These are phyloP conservation scores for Blastomyces emzantsi DNA, from an alignment of 2,329 filamentous ascomycete species.

Conservation along the genomic window DNA sequence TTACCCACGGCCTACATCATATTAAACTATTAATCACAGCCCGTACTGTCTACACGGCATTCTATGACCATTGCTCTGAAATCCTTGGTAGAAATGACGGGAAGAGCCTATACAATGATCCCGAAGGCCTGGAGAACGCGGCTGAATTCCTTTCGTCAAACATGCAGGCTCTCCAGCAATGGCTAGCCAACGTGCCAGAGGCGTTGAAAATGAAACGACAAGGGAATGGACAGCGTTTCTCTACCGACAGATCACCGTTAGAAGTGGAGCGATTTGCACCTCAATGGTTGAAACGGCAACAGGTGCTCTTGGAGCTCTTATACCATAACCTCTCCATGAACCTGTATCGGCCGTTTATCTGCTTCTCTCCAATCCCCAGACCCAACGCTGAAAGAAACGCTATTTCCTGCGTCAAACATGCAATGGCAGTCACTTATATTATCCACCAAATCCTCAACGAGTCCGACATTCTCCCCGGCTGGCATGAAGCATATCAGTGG, in stretches of 20 bases:
- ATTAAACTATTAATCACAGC: slow-evolving; percentile 29
- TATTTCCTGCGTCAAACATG: slow-evolving; percentile 13
- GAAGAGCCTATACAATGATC: slow-evolving; percentile 26
- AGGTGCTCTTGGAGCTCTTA: slow-evolving; percentile 34
- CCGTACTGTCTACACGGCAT: slow-evolving; percentile 27
- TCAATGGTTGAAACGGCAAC: slow-evolving; percentile 37
- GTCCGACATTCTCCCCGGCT: slow-evolving; percentile 30
- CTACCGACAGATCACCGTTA: slow-evolving; percentile 30
- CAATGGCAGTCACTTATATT: slow-evolving; percentile 33
- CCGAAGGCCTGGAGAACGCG: slow-evolving; percentile 22
- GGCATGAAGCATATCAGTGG: slow-evolving; percentile 36
- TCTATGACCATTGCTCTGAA: slow-evolving; percentile 26
- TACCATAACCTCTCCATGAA: slow-evolving; percentile 35
- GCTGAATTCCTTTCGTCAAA: slow-evolving; percentile 25
- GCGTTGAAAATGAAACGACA: slow-evolving; percentile 32
- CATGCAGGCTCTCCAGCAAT: slow-evolving; percentile 23
- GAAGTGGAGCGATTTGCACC: slow-evolving; percentile 32
- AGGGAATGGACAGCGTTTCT: slow-evolving; percentile 28
- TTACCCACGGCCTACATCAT: slow-evolving; percentile 31
- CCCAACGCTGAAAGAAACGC: slow-evolving; percentile 19
- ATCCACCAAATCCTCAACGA: slow-evolving; percentile 29
- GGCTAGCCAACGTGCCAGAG: slow-evolving; percentile 31
- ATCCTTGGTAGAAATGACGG: slow-evolving; percentile 16
- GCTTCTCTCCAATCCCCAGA: slow-evolving; percentile 21
- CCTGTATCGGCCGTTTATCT: slow-evolving; percentile 36